Base-by-base conservation (phyloP, 2,329 filamentous ascomycete species). In the Lachnellula suecica region DNA sequence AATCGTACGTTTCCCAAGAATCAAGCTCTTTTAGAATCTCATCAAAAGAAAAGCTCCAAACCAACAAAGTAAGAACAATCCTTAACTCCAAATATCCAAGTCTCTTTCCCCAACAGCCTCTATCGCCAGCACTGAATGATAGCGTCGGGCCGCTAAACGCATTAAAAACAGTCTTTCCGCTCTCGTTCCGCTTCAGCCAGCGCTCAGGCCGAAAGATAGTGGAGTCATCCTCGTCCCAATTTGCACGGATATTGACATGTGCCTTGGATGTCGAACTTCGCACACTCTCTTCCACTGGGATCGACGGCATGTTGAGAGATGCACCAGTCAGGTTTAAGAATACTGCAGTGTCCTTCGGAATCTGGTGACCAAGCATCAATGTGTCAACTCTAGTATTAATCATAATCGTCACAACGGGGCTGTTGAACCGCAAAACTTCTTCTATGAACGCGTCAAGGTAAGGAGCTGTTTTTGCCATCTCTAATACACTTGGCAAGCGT, bases 41-140 rank as follows among this genome's bases (percentile, higher is more conserved):
- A 15, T 51, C 20, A 19, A 57, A 44, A 22, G 49, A 40, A 47
- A 57, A 57, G 11, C 15, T 50, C 54, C 54, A 57, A 20, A 57
- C 20, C 11, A 57, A 37, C 27, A 57, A 44, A 9, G 46, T 47
- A 17, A 54, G 8, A 5, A 57, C 29, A 8, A 54, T 27, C 29
- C 65, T 61, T 55, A 75, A 29, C 55, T 71, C 62, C 34, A 72
- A 37, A 29, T 70, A 64, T 1, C 70, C 72, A 53, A 74, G 53
- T 56, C 60, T 67, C 49, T 65, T 66, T 0, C 73, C 72, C 44
- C 68, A 74, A 48, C 73, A 75, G 1, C 67, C 68, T 2, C 73
- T 58, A 2, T 67, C 63, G 0, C 73, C 73, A 5, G 65, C 41
- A 0, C 70, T 69, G 56, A 75, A 75, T 0, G 67, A 59, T 22